phyloP scores from a whole-genome alignment of 805 yeast genomes.

The Starmerella riodocensis region DNA sequence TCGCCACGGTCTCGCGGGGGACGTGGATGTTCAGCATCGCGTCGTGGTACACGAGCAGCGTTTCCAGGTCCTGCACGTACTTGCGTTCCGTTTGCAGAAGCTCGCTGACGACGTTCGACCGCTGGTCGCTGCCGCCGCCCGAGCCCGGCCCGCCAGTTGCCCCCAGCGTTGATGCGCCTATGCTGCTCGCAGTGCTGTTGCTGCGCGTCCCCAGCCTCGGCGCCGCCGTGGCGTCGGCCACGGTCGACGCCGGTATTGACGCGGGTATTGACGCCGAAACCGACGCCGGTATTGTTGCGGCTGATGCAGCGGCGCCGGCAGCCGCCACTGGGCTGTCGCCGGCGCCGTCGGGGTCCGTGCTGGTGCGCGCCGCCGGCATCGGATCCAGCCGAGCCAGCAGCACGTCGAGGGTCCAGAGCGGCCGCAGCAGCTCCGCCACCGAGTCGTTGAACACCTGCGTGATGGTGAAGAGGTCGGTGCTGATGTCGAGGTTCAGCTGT shows the following conservation, averaged over 20 bases:
- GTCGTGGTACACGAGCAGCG: constrained; percentile 49
- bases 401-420: constrained; percentile 55
- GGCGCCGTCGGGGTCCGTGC: constrained; percentile 1
- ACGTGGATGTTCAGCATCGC: constrained; percentile 58
- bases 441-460: constrained; percentile 77
- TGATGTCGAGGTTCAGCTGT: constrained; percentile 51
- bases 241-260: no score
- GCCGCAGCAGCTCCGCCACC: constrained; percentile 63
- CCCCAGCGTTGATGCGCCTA: neutral
- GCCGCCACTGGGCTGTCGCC: constrained; percentile 22
- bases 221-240: neutral
- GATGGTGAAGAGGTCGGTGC: constrained; percentile 75
- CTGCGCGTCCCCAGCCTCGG: constrained; percentile 2
- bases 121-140: constrained; percentile 26
- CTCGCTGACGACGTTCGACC: constrained; percentile 72
- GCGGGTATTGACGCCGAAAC: no score
- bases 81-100: constrained; percentile 81
- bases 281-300: no score
- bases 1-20: constrained; percentile 65
- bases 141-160: no score
- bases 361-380: neutral
- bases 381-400: constrained; percentile 38
- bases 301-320: neutral
- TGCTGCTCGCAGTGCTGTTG: neutral
- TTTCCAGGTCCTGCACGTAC: constrained; percentile 82